Percentiles rank a stretch among this genome's conserved stretches.
phyloP scores from a whole-genome alignment of 208 protist species.

The Sergeia podlipaevii region DNA sequence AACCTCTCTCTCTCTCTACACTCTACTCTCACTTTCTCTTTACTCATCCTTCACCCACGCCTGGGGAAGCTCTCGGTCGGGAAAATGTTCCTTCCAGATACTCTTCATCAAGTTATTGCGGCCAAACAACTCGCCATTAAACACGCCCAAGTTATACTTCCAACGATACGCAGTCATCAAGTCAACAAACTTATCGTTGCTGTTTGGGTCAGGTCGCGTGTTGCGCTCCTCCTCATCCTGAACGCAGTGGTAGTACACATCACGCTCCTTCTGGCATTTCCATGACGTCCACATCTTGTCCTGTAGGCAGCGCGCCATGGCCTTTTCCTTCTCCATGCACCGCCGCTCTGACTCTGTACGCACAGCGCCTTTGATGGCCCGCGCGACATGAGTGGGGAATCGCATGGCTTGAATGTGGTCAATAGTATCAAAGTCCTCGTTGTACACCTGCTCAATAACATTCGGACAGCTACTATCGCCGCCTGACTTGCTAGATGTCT shows the following conservation, averaged over 20 bases:
- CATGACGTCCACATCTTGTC: slow-evolving; percentile 89
- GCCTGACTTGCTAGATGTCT: neutral
- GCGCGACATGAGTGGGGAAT: slow-evolving; percentile 57
- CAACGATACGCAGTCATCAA: slow-evolving; percentile 67
- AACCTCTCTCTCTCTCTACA: no score
- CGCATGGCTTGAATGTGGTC: slow-evolving; percentile 72
- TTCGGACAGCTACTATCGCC: slow-evolving; percentile 25
- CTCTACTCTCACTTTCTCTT: neutral
- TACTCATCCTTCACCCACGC: slow-evolving; percentile 75
- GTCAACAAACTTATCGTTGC: slow-evolving; percentile 17
- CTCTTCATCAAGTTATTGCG: slow-evolving; percentile 73
- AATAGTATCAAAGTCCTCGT: slow-evolving; percentile 76
- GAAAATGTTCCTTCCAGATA: slow-evolving; percentile 79
- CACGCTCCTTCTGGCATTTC: slow-evolving; percentile 89
- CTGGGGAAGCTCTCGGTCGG: slow-evolving; percentile 72
- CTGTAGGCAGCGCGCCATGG: slow-evolving; percentile 78
- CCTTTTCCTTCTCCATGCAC: slow-evolving; percentile 73
- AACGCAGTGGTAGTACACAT: slow-evolving; percentile 67
- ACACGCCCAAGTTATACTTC: slow-evolving; percentile 83
- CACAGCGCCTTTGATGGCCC: slow-evolving; percentile 56
- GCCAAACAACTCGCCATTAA: slow-evolving; percentile 74
- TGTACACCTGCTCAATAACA: slow-evolving; percentile 69
- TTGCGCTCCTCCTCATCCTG: slow-evolving; percentile 30
- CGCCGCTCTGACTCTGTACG: slow-evolving; percentile 56
- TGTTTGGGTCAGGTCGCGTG: slow-evolving; percentile 3